phyloP scores from a whole-genome alignment of 202 grass and related monocot species.

The Zizania palustris region DNA sequence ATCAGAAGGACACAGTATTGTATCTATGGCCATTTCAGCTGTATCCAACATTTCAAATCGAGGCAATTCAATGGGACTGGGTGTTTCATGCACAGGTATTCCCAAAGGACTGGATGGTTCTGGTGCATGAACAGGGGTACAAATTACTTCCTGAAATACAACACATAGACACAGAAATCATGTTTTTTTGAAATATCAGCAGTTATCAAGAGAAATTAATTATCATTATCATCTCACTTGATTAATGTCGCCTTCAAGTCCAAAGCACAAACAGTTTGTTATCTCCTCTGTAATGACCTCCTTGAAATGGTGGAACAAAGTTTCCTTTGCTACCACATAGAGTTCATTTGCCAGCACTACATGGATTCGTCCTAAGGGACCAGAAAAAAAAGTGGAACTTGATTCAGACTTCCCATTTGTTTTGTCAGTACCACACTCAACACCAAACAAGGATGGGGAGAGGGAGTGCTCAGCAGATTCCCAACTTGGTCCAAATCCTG shows the following conservation, averaged over 20 bases:
- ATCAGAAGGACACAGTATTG: conserved; percentile 20
- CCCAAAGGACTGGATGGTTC: conserved; percentile 40
- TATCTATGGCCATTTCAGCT: not conserved
- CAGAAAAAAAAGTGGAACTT: conserved; percentile 41
- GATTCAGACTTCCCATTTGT: conserved; percentile 29
- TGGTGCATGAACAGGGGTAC: conserved; percentile 45
- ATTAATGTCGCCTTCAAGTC: conserved; percentile 39
- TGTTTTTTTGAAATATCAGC: conserved; percentile 11
- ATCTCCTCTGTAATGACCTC: conserved; percentile 76
- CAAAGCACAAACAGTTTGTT: conserved; percentile 63
- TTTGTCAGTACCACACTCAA: conserved; percentile 22
- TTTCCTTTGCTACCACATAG: conserved; percentile 72
- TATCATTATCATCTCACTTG: conserved; percentile 44
- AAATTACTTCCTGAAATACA: conserved; percentile 49
- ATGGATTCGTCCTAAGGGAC: conserved; percentile 44
- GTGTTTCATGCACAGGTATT: conserved; percentile 19
- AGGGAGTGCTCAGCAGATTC: conserved; percentile 37
- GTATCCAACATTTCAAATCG: conserved; percentile 20
- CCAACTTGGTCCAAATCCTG: conserved; percentile 50
- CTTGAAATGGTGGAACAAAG: conserved; percentile 75
- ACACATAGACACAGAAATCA: conserved; percentile 16
- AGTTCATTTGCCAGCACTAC: conserved; percentile 67
- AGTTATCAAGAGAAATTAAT: conserved; percentile 21
- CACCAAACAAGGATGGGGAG: conserved; percentile 15
- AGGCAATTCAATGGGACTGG: conserved; percentile 16